Percentiles rank a stretch among this genome's conserved stretches.
Evolutionary conservation across 2,329 filamentous ascomycete species (phyloP).

Genomic region (Fusarium incarnatum): DNA sequence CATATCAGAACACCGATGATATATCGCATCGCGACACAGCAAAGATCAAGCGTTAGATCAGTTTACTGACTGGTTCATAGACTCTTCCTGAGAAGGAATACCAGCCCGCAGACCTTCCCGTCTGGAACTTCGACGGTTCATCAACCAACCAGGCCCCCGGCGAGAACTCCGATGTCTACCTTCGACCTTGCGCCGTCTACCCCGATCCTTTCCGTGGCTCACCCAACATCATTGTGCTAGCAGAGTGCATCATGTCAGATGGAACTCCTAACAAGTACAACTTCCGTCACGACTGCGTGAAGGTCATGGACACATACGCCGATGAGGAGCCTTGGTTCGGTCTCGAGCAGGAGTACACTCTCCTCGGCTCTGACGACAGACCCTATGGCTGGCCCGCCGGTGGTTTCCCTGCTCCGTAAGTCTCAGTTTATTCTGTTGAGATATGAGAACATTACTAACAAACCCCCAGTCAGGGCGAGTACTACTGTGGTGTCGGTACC

Average conservation of each 20-base stretch:
- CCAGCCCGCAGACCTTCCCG: constrained; percentile 64
- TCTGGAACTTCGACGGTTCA: constrained; percentile 76
- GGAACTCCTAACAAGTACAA: constrained; percentile 99
- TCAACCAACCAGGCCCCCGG: constrained; percentile 93
- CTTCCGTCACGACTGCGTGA: constrained; percentile 90
- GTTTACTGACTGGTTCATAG: constrained; percentile 47
- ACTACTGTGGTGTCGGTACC: constrained; percentile 90
- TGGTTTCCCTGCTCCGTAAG: constrained; percentile 86
- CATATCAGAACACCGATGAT: neutral
- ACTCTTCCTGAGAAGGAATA: constrained; percentile 64
- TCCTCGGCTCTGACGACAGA: constrained; percentile 81
- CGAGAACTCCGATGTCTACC: constrained; percentile 97
- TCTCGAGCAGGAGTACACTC: constrained; percentile 94
- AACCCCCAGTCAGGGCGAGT: constrained; percentile 51
- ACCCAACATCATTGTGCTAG: constrained; percentile 93
- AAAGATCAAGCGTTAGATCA: neutral
- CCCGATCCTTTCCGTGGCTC: constrained; percentile 90
- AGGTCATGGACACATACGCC: constrained; percentile 89
- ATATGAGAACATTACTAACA: too few relatives aligned
- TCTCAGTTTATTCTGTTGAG: too few relatives aligned
- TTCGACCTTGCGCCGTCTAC: constrained; percentile 88
- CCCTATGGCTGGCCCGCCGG: constrained; percentile 80
- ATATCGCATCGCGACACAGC: neutral
- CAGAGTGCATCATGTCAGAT: constrained; percentile 94
- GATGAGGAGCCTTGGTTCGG: constrained; percentile 95